A percentile compares a stretch with the other conserved stretches of the same genome.
These are phyloP conservation scores for Cyphellophora europaea DNA, from an alignment of 2,329 filamentous ascomycete species.

Conservation along the genomic window DNA sequence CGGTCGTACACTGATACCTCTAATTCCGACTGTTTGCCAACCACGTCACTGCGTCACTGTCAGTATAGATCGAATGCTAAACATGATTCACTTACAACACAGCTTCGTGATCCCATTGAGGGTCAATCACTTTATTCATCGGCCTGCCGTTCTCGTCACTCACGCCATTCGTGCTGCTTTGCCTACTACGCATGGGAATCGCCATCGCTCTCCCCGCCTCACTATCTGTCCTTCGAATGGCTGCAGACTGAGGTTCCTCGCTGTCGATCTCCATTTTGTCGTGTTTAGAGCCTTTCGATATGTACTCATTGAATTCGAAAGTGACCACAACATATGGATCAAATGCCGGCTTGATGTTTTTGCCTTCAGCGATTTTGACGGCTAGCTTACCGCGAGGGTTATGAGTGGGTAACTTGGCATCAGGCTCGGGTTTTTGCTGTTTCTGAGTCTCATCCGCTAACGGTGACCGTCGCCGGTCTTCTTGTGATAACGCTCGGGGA, in stretches of 20 bases:
- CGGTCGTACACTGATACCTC: constrained; percentile 92
- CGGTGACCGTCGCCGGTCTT: constrained; percentile 29
- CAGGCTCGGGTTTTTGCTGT: constrained; percentile 13
- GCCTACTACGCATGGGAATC: constrained; percentile 92
- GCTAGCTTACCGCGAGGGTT: constrained; percentile 77
- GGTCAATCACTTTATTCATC: constrained; percentile 64
- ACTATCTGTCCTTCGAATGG: constrained; percentile 62
- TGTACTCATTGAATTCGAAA: constrained; percentile 93
- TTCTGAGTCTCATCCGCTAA: constrained; percentile 9
- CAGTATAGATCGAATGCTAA: too few relatives aligned
- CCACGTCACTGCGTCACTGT: constrained; percentile 63
- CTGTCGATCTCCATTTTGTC: constrained; percentile 52
- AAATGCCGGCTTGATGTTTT: constrained; percentile 68
- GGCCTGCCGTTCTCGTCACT: constrained; percentile 53
- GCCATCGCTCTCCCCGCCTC: constrained; percentile 80
- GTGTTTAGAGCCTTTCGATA: constrained; percentile 71
- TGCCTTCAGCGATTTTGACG: constrained; percentile 79
- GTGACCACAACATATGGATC: constrained; percentile 95
- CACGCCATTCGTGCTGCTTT: constrained; percentile 89
- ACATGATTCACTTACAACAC: constrained; percentile 62
- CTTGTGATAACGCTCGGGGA: constrained; percentile 72
- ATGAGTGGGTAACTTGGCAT: constrained; percentile 48
- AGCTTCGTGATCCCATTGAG: constrained; percentile 92
- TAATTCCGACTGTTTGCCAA: constrained; percentile 80
- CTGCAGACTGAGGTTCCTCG: constrained; percentile 46